These are phyloP conservation scores for Phytophthora cactorum DNA, from an alignment of 352 stramenopile genomes.

Conservation along the genomic window DNA sequence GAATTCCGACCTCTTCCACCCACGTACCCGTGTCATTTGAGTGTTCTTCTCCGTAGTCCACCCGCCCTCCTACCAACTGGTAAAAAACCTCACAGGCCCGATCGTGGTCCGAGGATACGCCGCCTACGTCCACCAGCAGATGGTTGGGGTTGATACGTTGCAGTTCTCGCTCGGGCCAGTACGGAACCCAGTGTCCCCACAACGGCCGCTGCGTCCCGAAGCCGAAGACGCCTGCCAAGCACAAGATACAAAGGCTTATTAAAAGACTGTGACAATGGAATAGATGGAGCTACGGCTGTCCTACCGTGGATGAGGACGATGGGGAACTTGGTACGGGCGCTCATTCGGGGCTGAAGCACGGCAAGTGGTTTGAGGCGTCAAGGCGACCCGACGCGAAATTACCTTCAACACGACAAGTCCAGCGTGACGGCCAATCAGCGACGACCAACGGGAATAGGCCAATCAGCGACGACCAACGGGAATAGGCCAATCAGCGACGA, in stretches of 20 bases:
- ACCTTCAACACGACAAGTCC: constrained; percentile 12
- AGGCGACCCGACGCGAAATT: constrained; percentile 10
- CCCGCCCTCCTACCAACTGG: constrained; percentile 58
- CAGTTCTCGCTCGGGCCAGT: constrained; percentile 63
- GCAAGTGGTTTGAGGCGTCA: not conserved
- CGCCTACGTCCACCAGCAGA: constrained; percentile 61
- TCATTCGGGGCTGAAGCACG: constrained; percentile 20
- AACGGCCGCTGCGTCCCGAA: constrained; percentile 54
- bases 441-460: not conserved
- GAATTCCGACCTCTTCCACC: not conserved
- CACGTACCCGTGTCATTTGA: constrained; percentile 21
- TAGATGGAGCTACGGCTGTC: not conserved
- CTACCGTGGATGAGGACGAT: constrained; percentile 74
- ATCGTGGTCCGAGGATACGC: constrained; percentile 72
- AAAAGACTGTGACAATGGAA: not conserved
- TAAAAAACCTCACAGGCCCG: constrained; percentile 73
- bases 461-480: too few species aligned
- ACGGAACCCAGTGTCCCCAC: constrained; percentile 54
- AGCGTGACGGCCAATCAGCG: constrained; percentile 1
- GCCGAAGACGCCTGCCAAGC: constrained; percentile 55
- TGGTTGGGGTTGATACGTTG: constrained; percentile 61
- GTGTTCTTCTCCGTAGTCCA: constrained; percentile 72
- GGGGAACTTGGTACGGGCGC: constrained; percentile 49
- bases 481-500: too few species aligned
- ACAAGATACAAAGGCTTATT: not conserved